Evolutionary conservation across 306 rosid genomes (phyloP), one percentile per base, ranked within the genome.

Genomic region (Psophocarpus tetragonolobus): DNA sequence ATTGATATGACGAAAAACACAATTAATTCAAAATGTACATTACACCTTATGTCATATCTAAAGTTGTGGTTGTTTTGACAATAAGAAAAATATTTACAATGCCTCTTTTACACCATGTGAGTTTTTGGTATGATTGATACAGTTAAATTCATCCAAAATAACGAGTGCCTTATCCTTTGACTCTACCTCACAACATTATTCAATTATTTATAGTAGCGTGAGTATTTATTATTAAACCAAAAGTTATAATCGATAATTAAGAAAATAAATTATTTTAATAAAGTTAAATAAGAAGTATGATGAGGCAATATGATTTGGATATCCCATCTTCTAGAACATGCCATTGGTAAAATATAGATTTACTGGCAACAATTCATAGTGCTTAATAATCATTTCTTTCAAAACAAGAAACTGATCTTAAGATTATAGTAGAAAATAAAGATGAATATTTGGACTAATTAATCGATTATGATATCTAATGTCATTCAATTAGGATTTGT

Each of bases 381-480:
- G 51, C 50, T 53, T 29, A 51, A 51, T 71, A 32, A 71, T 71
- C 33, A 71, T 71, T 71, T n/a, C 76, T 53, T 71, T 53, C 35
- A 35, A 51, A 51, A 51, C 36, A 71, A 71, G 64, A 21, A 71
- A 71, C 64, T 29, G 15, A 36, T 36, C 41, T 38, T 3, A n/a
- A 24, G 8, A 45, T 45, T 3, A 68, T 26, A 4, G 42, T 48
- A 32, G 6, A 17, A 48, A 48, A 30, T 29, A 29, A 70, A 71
- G 32, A 42, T 42, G 73, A 42, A 68, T 14, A 17, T 69, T 47
- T 69, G 45, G 75, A 29, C 62, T 17, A 47, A 8, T 8, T 12
- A 5, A 60, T 29, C 24, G 30, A 65, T 69, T 32, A 6, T 71
- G 48, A 20, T 50, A 32, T 71, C 64, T 32, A 21, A 51, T 71